These are phyloP conservation scores for Leccinum barrowsii DNA, from an alignment of 768 basidiomycete species.

Conservation along the genomic window DNA sequence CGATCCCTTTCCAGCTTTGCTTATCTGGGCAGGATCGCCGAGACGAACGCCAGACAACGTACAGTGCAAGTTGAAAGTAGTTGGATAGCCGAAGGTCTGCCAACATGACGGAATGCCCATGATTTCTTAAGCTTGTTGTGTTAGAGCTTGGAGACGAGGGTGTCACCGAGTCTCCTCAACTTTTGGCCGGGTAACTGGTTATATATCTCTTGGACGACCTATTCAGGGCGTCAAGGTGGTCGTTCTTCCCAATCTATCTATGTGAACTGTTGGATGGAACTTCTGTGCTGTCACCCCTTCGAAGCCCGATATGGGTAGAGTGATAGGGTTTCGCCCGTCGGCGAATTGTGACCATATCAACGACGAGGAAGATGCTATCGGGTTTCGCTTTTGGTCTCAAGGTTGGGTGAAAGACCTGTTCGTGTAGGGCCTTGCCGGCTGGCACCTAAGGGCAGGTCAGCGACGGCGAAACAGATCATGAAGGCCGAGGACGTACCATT, in stretches of 20 bases:
- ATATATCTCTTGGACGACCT: not conserved
- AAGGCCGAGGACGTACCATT: slow-evolving; percentile 53
- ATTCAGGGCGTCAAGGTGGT: not conserved
- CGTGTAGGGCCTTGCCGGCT: slow-evolving; percentile 92
- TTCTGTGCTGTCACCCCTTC: not conserved
- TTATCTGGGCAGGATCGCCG: not conserved
- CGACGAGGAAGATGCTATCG: not conserved
- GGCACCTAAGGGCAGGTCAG: slow-evolving; percentile 52
- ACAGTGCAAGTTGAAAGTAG: not conserved
- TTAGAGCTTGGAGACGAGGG: not conserved
- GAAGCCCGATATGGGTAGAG: no score
- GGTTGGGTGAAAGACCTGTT: slow-evolving; percentile 77
- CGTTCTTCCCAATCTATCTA: not conserved
- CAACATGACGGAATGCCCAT: not conserved
- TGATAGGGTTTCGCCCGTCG: no score
- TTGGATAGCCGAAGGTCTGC: not conserved
- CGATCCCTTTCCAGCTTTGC: not conserved
- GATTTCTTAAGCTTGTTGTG: not conserved
- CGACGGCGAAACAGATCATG: not conserved
- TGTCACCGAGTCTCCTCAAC: not conserved
- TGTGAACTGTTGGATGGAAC: not conserved
- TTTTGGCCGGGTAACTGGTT: not conserved
- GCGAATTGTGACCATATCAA: not conserved
- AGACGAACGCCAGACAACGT: not conserved
- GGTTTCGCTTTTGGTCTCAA: slow-evolving; percentile 32